phyloP scores from a whole-genome alignment of 495 filamentous ascomycete species.

The Daldinia vernicosa region DNA sequence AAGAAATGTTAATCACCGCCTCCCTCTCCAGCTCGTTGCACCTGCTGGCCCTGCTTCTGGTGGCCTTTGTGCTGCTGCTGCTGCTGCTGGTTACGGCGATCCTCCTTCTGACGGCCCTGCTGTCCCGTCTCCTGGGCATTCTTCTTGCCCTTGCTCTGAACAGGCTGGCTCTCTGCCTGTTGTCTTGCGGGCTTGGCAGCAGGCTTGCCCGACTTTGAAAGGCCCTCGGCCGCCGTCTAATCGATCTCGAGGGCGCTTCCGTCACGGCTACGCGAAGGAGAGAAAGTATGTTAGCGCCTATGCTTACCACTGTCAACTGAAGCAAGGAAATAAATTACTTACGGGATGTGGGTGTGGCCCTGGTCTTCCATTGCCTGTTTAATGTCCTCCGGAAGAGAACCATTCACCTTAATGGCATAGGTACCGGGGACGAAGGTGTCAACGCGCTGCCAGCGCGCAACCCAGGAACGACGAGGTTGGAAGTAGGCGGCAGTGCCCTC shows the following conservation, averaged over 20 bases:
- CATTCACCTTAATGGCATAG: constrained; percentile 93
- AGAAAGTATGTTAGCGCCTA: not conserved
- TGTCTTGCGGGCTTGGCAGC: not conserved
- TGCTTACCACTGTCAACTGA: not conserved
- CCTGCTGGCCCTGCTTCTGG: not conserved
- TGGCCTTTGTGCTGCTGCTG: not conserved
- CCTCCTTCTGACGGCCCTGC: not conserved
- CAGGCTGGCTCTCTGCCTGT: not conserved
- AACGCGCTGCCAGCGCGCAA: constrained; percentile 92
- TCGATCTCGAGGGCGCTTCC: constrained; percentile 28
- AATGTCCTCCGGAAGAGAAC: constrained; percentile 70
- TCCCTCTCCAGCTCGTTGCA: not conserved
- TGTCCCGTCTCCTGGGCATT: not conserved
- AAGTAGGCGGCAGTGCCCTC: constrained; percentile 85
- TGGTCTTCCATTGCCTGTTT: constrained; percentile 72
- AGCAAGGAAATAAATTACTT: constrained; percentile 36
- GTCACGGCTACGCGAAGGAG: constrained; percentile 19
- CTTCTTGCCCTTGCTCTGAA: not conserved
- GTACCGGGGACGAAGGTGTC: constrained; percentile 85
- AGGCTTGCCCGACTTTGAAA: not conserved
- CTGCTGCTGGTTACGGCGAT: too few species aligned
- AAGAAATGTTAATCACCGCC: not conserved
- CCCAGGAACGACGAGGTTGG: constrained; percentile 84
- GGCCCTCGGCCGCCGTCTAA: not conserved
- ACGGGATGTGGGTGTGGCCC: constrained; percentile 72